Evolutionary conservation across 306 rosid genomes (phyloP).

Genomic region (Cicer pinnatifidum): DNA sequence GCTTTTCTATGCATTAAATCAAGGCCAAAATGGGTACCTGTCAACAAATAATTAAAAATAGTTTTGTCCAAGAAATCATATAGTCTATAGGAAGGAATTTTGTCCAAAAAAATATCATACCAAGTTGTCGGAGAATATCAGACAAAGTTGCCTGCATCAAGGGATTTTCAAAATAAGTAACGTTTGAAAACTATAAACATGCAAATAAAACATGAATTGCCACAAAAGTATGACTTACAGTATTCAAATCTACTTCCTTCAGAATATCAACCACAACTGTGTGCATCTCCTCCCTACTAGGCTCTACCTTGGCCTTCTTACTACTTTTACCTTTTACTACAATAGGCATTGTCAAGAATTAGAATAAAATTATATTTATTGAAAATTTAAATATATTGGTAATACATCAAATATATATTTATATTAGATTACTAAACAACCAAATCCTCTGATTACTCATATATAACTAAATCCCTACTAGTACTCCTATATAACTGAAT

Average conservation of each 20-base stretch:
- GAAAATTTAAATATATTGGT: too few species aligned
- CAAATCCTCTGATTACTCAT: too few species aligned
- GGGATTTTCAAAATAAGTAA: constrained; percentile 15
- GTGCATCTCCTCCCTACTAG: constrained; percentile 81
- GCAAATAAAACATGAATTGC: constrained; percentile 5
- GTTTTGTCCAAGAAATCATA: constrained; percentile 20
- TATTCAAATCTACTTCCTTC: constrained; percentile 93
- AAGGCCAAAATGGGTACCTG: constrained; percentile 85
- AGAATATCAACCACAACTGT: constrained; percentile 82
- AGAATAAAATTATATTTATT: too few species aligned
- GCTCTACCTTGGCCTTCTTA: constrained; percentile 86
- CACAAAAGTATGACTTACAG: constrained; percentile 61
- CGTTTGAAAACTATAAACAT: background rate
- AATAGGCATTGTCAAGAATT: too few species aligned
- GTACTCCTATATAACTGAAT: too few species aligned
- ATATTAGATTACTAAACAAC: too few species aligned
- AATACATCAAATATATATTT: too few species aligned
- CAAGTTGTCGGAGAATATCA: constrained; percentile 93
- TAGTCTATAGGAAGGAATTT: background rate
- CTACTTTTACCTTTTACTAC: constrained; percentile 72
- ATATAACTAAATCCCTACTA: too few species aligned
- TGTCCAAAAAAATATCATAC: constrained; percentile 53
- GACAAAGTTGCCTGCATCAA: constrained; percentile 91
- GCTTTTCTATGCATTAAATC: constrained; percentile 98
- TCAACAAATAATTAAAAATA: constrained; percentile 42